Percentiles rank a stretch among this genome's conserved stretches.
phyloP scores from a whole-genome alignment of 768 basidiomycete genomes.

The Psilocybe cubensis region DNA sequence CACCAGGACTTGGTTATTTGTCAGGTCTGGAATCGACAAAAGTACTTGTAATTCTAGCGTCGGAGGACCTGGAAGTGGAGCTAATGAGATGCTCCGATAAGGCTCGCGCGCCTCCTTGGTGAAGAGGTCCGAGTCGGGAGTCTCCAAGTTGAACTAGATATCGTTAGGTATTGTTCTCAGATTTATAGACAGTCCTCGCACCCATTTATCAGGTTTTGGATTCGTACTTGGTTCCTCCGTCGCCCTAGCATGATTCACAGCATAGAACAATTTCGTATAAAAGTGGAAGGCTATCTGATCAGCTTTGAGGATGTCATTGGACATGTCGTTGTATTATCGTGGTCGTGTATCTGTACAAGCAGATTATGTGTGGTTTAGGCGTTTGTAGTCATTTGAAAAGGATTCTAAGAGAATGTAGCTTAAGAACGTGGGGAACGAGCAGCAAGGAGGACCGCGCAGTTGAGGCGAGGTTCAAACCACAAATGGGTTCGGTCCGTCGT shows the following conservation, averaged over 20 bases:
- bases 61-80: conserved; percentile 38
- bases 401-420: background rate
- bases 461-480: conserved; percentile 4
- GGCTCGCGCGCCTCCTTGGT: conserved; percentile 61
- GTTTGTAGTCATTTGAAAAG: conserved; percentile 7
- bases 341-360: background rate
- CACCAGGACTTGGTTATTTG: conserved; percentile 74
- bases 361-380: conserved; percentile 1
- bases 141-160: conserved; percentile 79
- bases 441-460: conserved; percentile 5
- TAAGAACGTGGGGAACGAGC: background rate
- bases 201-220: conserved; percentile 81
- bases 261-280: conserved; percentile 80
- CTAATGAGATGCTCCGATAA: conserved; percentile 61
- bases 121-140: conserved; percentile 71
- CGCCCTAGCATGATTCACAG: conserved; percentile 74
- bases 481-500: conserved; percentile 7
- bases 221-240: conserved; percentile 47
- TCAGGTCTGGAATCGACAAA: conserved; percentile 68
- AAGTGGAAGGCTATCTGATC: conserved; percentile 87
- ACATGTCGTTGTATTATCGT: conserved; percentile 31
- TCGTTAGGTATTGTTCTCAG: background rate
- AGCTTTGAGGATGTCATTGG: conserved; percentile 59
- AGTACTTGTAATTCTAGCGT: conserved; percentile 73
- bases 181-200: conserved; percentile 36